phyloP scores from a whole-genome alignment of 352 stramenopile genomes.

The Globisporangium ultimum region DNA sequence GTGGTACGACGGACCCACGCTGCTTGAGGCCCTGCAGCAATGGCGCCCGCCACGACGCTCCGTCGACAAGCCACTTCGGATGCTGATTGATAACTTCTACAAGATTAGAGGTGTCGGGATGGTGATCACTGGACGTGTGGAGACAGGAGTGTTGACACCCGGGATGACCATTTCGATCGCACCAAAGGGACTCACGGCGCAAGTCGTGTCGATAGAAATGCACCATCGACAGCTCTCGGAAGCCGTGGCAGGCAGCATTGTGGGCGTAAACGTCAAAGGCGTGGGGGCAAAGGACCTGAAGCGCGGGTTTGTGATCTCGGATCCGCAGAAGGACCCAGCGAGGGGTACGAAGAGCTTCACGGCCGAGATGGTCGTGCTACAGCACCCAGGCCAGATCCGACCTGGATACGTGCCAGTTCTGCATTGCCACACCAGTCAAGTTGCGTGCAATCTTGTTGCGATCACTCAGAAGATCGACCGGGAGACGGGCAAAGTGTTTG shows the following conservation, averaged over 20 bases:
- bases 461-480: conserved; percentile 98
- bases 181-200: conserved; percentile 85
- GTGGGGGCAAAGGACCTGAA: conserved; percentile 93
- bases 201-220: conserved; percentile 97
- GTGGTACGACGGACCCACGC: conserved; percentile 94
- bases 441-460: conserved; percentile 93
- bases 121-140: conserved; percentile 95
- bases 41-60: conserved; percentile 90
- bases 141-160: conserved; percentile 95
- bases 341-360: conserved; percentile 85
- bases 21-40: conserved; percentile 93
- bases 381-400: conserved; percentile 92
- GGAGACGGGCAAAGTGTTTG: conserved; percentile 93
- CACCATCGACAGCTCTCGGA: conserved; percentile 93
- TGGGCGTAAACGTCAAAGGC: conserved; percentile 98
- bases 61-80: conserved; percentile 93
- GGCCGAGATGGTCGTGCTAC: conserved; percentile 96
- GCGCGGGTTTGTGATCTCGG: conserved; percentile 92
- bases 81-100: conserved; percentile 97
- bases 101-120: conserved; percentile 98
- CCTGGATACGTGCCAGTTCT: conserved; percentile 95
- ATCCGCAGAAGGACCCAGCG: conserved; percentile 93
- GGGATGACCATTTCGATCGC: conserved; percentile 92
- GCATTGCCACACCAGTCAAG: conserved; percentile 97
- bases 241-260: conserved; percentile 92